These are phyloP conservation scores for Myxozyma neotropica DNA, from an alignment of 805 yeast genomes.

Conservation along the genomic window DNA sequence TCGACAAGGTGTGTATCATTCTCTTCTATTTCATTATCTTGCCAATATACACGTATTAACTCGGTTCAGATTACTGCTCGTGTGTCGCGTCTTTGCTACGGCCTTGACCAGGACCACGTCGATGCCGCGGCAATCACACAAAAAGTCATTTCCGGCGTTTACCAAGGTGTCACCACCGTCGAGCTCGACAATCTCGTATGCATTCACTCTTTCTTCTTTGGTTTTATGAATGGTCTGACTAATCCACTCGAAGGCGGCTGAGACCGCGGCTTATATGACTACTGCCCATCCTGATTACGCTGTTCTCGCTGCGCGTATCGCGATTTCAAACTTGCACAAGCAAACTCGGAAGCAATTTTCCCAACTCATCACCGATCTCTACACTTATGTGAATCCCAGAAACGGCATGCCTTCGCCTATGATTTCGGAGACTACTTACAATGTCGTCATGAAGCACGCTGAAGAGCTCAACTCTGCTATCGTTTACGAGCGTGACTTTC, in stretches of 20 bases:
- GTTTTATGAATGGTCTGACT: constrained; percentile 25
- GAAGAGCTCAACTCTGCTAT: constrained; percentile 73
- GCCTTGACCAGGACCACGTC: constrained; percentile 85
- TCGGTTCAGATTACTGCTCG: constrained; percentile 96
- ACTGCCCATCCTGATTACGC: constrained; percentile 98
- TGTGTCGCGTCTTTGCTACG: constrained; percentile 90
- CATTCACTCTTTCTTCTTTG: constrained; percentile 25
- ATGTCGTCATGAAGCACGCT: constrained; percentile 63
- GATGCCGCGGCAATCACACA: constrained; percentile 97
- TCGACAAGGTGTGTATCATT: constrained; percentile 53
- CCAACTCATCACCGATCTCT: constrained; percentile 71
- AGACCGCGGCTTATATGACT: constrained; percentile 96
- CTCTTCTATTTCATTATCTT: background rate
- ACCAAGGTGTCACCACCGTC: constrained; percentile 93
- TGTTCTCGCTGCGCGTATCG: constrained; percentile 82
- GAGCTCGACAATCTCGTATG: constrained; percentile 58
- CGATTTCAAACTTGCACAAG: constrained; percentile 90
- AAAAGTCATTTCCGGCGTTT: constrained; percentile 92
- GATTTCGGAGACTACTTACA: constrained; percentile 67
- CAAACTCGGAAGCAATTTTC: constrained; percentile 88
- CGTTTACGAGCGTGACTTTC: constrained; percentile 74
- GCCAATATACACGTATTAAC: background rate
- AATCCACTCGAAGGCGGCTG: constrained; percentile 62
- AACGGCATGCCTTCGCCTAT: constrained; percentile 69
- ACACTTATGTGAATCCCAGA: constrained; percentile 77